Conservation (phyloP, 78 protist genomes). For the Acrasis kona region DNA sequence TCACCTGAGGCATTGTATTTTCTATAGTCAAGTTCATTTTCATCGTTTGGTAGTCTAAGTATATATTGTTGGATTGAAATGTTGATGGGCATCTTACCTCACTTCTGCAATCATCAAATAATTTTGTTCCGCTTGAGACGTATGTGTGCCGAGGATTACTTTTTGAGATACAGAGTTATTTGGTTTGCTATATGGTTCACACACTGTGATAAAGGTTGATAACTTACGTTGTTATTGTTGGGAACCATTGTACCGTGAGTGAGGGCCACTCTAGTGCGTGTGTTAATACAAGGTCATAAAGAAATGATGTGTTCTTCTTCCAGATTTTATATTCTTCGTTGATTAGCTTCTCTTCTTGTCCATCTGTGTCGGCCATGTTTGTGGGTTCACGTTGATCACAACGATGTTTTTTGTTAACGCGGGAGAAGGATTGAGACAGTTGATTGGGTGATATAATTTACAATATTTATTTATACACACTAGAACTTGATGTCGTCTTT, state of each 20-base stretch:
- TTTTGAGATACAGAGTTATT: constrained; percentile 49
- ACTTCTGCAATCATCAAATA: constrained; percentile 76
- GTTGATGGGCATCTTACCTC: too few relatives aligned
- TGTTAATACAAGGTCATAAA: constrained; percentile 82
- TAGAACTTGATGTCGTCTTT: too few relatives aligned
- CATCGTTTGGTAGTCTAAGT: constrained; percentile 68
- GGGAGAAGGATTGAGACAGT: too few relatives aligned
- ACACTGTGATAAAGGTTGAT: too few relatives aligned
- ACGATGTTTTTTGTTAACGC: too few relatives aligned
- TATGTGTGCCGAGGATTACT: constrained; percentile 89
- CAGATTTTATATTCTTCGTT: constrained; percentile 90
- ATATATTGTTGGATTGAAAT: too few relatives aligned
- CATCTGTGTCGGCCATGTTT: too few relatives aligned
- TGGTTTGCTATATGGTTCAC: not conserved
- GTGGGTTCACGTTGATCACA: too few relatives aligned
- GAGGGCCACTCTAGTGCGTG: constrained; percentile 93
- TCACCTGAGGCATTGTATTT: constrained; percentile 48
- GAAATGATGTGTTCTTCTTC: constrained; percentile 92
- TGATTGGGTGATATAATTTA: too few relatives aligned
- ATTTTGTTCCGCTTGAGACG: constrained; percentile 83
- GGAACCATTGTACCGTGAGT: constrained; percentile 83
- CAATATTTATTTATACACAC: too few relatives aligned
- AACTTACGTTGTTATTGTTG: constrained; percentile 17
- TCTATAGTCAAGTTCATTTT: constrained; percentile 45
- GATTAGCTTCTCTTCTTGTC: constrained; percentile 68